A percentile compares a stretch with the other conserved stretches of the same genome.
Conservation (phyloP, 768 basidiomycete genomes). For the Dendrothele bispora region DNA sequence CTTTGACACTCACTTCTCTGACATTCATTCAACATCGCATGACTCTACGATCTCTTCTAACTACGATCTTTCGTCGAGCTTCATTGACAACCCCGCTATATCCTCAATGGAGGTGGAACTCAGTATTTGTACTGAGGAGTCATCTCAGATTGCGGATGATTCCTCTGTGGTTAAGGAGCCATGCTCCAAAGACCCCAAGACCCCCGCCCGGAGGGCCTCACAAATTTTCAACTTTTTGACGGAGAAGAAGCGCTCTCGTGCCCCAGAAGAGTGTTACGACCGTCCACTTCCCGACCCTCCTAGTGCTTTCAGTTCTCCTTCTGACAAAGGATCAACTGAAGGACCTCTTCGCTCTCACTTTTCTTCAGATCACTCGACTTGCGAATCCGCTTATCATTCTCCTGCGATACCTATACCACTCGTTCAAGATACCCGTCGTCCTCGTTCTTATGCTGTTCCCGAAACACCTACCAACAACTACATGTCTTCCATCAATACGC, state of each 20-base stretch:
- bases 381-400: slow-evolving; percentile 8
- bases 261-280: slow-evolving; percentile 30
- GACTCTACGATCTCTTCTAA: slow-evolving; percentile 46
- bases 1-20: slow-evolving; percentile 36
- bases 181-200: slow-evolving; percentile 34
- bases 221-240: slow-evolving; percentile 76
- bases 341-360: slow-evolving; percentile 12
- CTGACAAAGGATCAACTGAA: slow-evolving; percentile 26
- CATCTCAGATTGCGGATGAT: slow-evolving; percentile 25
- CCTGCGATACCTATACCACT: slow-evolving; percentile 13
- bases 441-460: slow-evolving; percentile 1
- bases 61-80: slow-evolving; percentile 43
- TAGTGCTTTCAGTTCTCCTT: slow-evolving; percentile 42
- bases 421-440: slow-evolving; percentile 6
- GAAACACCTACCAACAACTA: slow-evolving; percentile 20
- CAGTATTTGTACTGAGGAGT: slow-evolving; percentile 47
- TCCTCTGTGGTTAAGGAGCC: slow-evolving; percentile 9
- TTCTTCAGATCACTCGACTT: slow-evolving; percentile 15
- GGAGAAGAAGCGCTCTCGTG: slow-evolving; percentile 37
- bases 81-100: slow-evolving; percentile 49
- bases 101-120: slow-evolving; percentile 79
- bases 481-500: slow-evolving; percentile 18
- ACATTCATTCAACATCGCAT: slow-evolving; percentile 24
- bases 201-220: slow-evolving; percentile 69
- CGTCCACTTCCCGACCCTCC: slow-evolving; percentile 38